phyloP scores from a whole-genome alignment of 495 filamentous ascomycete species.

The Xylaria acuta region DNA sequence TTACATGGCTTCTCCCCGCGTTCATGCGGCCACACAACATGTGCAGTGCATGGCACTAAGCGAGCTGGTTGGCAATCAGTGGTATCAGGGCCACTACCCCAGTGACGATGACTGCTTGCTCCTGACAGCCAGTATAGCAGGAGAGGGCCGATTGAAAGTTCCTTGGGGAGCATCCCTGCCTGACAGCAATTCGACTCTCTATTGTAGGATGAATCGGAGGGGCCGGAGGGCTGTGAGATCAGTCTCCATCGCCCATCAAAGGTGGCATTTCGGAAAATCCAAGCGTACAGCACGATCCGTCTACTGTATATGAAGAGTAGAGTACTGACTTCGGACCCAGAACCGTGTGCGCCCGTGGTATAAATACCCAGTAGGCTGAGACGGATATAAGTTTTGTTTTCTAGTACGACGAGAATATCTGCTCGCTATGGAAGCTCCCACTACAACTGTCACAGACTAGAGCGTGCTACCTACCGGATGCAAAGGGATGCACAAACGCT shows the following conservation, averaged over 20 bases:
- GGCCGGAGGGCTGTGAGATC: background rate
- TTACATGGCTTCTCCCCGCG: constrained; percentile 15
- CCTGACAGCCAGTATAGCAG: background rate
- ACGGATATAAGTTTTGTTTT: background rate
- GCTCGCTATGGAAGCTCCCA: background rate
- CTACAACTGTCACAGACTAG: background rate
- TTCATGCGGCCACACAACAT: background rate
- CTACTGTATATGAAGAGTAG: background rate
- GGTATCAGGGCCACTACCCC: background rate
- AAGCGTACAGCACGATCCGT: background rate
- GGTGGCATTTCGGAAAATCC: background rate
- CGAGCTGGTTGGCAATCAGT: background rate
- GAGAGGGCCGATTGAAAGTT: background rate
- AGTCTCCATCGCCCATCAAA: background rate
- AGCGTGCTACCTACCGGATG: background rate
- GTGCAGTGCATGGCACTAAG: background rate
- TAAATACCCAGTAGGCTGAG: background rate
- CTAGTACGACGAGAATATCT: constrained; percentile 1
- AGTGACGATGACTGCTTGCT: background rate
- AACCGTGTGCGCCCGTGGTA: background rate
- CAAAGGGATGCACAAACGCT: background rate
- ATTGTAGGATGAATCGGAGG: background rate
- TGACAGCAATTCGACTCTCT: background rate
- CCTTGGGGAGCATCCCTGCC: background rate
- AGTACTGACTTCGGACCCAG: background rate